phyloP scores from a whole-genome alignment of 2,329 filamentous ascomycete genomes.

The Bipolaris sorokiniana region DNA sequence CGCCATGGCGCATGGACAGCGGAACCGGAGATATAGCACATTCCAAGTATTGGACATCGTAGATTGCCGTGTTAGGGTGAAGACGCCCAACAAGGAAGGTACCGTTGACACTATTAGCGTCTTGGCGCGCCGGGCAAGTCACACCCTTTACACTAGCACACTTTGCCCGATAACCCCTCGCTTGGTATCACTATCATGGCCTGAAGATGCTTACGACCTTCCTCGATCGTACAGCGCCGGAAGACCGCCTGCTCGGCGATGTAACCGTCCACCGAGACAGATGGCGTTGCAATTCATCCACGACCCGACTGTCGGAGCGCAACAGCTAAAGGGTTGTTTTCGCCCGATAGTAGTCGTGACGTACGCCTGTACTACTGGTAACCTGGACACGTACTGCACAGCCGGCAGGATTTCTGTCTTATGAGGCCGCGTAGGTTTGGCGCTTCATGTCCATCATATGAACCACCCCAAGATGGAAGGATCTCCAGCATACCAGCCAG shows the following conservation, averaged over 20 bases:
- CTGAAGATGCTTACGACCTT: conserved; percentile 30
- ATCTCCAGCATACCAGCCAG: conserved; percentile 33
- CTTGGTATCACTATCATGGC: conserved; percentile 30
- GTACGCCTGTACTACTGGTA: conserved; percentile 13
- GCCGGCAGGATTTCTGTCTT: conserved; percentile 3
- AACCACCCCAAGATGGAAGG: conserved; percentile 27
- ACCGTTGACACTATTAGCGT: conserved; percentile 23
- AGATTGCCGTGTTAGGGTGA: conserved; percentile 31
- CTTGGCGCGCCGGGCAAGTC: conserved; percentile 33
- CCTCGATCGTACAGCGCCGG: conserved; percentile 27
- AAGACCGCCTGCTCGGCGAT: conserved; percentile 17
- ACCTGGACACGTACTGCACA: conserved; percentile 14
- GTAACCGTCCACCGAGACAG: conserved; percentile 17
- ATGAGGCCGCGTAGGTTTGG: conserved; percentile 6
- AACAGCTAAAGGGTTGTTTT: conserved; percentile 12
- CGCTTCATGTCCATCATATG: conserved; percentile 4
- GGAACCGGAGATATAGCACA: conserved; percentile 34
- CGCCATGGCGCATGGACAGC: conserved; percentile 28
- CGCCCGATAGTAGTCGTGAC: conserved; percentile 11
- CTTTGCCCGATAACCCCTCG: conserved; percentile 27
- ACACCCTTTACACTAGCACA: conserved; percentile 22
- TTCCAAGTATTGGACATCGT: conserved; percentile 27
- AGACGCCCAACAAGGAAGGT: conserved; percentile 34
- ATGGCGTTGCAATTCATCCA: conserved; percentile 29
- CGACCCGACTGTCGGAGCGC: conserved; percentile 31